Base-by-base conservation (phyloP, 192 early-diverging fungal genomes). In the Coemansia sp. region DNA sequence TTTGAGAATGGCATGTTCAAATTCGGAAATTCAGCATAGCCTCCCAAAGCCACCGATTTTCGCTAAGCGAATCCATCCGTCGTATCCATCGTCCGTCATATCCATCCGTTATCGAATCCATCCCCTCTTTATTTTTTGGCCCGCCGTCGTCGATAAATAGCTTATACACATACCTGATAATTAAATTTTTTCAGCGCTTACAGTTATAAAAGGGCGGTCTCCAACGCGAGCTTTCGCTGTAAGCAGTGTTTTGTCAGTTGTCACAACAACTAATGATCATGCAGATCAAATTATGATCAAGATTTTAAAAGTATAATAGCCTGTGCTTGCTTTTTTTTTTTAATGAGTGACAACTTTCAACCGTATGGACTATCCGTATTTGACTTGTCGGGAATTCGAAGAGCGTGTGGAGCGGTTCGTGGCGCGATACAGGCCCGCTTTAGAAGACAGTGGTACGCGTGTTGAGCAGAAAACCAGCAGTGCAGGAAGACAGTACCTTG, bases 311-410 rank as follows among this genome's bases (percentile, higher is more conserved):
- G 10, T 10, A 45, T 17, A 11, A 44, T 44, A 17, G 25, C 14
- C 17, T 4, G 42, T 15, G 42, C 17, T 45, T 36, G 1, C 42
- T 44, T 6, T 34, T 44, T 44, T 0, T 44, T 17, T 44, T 44
- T 45, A 1, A 10, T 42, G 41, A 42, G 41, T 15, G 0, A 10
- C 41, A 3, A 14, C 11, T 42, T 42, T 42, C 41, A 36, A 36
- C 48, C 12, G 9, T 2, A 32, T 21, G 17, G 68, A 70, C 2
- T 77, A 68, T 63, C 75, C 75, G 14, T 72, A 45, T 34, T 46
- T 77, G 55, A 77, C 69, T 23, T 34, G 48, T 15, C 29, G 42
- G 21, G 75, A 72, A 55, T 77, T 77, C 50, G 38, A 27, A n/a
- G 15, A 34, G 12, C 64, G 75, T 39, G 51, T 71, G 6, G 53